Evolutionary conservation across 176 grass and related monocot genomes (phyloP).

Genomic region (Carex scoparia): DNA sequence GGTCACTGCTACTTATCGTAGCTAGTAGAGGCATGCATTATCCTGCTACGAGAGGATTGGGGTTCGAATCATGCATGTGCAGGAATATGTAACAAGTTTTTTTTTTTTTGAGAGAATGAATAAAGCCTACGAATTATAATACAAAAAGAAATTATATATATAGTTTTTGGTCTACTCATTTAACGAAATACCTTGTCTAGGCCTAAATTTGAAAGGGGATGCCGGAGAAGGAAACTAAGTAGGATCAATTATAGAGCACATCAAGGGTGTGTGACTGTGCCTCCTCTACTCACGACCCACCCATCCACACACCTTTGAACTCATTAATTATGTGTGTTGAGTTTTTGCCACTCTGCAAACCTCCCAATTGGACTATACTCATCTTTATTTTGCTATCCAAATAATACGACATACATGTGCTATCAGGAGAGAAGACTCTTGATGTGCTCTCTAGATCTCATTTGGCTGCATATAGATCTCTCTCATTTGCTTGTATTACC

Average conservation of each 20-base stretch:
- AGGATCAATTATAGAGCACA: conserved; percentile 35
- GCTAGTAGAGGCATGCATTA: no score
- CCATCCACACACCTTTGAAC: conserved; percentile 30
- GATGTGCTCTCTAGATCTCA: background rate
- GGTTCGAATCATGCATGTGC: no score
- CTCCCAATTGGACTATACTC: background rate
- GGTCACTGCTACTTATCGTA: no score
- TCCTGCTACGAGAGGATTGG: no score
- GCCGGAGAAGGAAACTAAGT: background rate
- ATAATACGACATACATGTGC: conserved; percentile 17
- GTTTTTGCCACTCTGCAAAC: background rate
- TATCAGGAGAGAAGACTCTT: background rate
- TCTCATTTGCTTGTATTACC: conserved; percentile 1
- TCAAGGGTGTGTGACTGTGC: conserved; percentile 38
- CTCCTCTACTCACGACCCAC: conserved; percentile 33
- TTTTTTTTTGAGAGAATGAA: no score
- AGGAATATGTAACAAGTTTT: no score
- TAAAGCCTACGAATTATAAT: no score
- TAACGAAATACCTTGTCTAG: conserved; percentile 22
- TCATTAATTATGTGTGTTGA: conserved; percentile 36
- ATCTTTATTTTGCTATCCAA: conserved; percentile 8
- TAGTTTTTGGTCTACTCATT: background rate
- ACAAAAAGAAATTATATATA: no score
- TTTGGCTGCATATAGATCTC: background rate
- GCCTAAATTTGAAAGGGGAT: conserved; percentile 21